These are phyloP conservation scores for Phylloporus sp. DNA, from an alignment of 768 basidiomycete genomes.

Conservation along the genomic window DNA sequence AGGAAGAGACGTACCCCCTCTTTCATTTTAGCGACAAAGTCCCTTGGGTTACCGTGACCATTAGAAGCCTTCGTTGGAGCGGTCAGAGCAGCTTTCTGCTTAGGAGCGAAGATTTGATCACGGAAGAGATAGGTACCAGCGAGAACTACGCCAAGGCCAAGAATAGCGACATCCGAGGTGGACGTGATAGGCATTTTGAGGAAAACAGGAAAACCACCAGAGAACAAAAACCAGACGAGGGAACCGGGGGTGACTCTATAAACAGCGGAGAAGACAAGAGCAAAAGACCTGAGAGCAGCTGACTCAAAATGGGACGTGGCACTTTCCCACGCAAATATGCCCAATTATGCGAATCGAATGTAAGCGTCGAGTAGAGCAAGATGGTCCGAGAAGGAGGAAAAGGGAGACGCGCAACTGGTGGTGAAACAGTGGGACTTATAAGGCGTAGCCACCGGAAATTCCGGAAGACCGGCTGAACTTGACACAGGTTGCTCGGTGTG, in stretches of 20 bases:
- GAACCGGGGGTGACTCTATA: slow-evolving; percentile 1
- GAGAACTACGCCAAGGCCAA: slow-evolving; percentile 69
- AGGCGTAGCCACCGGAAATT: background rate
- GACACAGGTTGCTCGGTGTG: background rate
- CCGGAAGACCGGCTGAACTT: background rate
- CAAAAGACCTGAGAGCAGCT: background rate
- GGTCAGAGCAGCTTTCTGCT: slow-evolving; percentile 53
- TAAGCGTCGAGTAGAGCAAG: background rate
- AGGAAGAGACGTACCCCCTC: slow-evolving; percentile 60
- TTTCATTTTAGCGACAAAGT: slow-evolving; percentile 94
- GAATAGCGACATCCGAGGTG: slow-evolving; percentile 68
- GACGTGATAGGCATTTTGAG: slow-evolving; percentile 55
- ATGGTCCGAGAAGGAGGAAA: background rate
- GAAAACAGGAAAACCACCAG: background rate
- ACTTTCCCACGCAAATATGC: slow-evolving; percentile 35
- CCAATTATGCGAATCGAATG: slow-evolving; percentile 21
- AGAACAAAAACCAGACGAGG: background rate
- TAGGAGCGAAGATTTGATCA: slow-evolving; percentile 70
- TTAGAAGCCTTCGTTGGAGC: slow-evolving; percentile 46
- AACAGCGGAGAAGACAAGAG: slow-evolving; percentile 14
- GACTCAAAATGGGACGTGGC: slow-evolving; percentile 38
- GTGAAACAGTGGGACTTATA: background rate
- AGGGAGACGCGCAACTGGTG: background rate
- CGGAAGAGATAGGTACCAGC: slow-evolving; percentile 81
- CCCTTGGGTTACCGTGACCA: slow-evolving; percentile 83